These are phyloP conservation scores for Erythrobasidium hasegawianum DNA, from an alignment of 1,284 basidiomycete species.

Conservation along the genomic window DNA sequence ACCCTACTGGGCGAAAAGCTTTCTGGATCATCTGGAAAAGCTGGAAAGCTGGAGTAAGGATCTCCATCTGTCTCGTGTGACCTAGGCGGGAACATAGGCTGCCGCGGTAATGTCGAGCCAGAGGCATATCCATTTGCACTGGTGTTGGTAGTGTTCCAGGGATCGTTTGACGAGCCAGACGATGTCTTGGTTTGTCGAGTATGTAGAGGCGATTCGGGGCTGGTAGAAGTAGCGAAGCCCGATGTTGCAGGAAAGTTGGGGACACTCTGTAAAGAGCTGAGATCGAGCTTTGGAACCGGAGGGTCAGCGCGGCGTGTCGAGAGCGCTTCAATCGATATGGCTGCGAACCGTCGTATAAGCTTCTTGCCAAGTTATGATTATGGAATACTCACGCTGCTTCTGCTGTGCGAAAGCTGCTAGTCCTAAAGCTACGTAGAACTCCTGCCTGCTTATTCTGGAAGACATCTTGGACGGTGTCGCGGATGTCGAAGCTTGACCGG, in stretches of 20 bases:
- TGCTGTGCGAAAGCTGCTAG: constrained; percentile 76
- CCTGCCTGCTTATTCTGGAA: constrained; percentile 69
- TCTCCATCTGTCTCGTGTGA: background rate
- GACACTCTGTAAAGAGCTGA: constrained; percentile 1
- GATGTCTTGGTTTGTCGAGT: constrained; percentile 14
- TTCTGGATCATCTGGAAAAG: background rate
- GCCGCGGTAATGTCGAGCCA: background rate
- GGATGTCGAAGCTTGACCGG: constrained; percentile 3
- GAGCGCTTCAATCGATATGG: constrained; percentile 1
- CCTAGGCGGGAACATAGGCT: background rate
- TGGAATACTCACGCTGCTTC: constrained; percentile 1
- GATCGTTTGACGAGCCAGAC: constrained; percentile 9
- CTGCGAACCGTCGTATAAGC: background rate
- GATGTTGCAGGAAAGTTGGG: background rate
- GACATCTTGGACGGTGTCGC: constrained; percentile 57
- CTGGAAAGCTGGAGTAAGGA: background rate
- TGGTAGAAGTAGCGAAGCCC: background rate
- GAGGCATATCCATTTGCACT: background rate
- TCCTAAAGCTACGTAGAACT: constrained; percentile 82
- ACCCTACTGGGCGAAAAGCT: background rate
- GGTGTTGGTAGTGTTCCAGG: constrained; percentile 7
- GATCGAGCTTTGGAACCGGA: constrained; percentile 17
- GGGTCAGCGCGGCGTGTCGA: background rate
- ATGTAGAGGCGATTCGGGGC: constrained; percentile 3
- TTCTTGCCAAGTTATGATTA: too few relatives aligned